Base-by-base conservation (phyloP, 768 basidiomycete species). In the Cystofilobasidium capitatum region DNA sequence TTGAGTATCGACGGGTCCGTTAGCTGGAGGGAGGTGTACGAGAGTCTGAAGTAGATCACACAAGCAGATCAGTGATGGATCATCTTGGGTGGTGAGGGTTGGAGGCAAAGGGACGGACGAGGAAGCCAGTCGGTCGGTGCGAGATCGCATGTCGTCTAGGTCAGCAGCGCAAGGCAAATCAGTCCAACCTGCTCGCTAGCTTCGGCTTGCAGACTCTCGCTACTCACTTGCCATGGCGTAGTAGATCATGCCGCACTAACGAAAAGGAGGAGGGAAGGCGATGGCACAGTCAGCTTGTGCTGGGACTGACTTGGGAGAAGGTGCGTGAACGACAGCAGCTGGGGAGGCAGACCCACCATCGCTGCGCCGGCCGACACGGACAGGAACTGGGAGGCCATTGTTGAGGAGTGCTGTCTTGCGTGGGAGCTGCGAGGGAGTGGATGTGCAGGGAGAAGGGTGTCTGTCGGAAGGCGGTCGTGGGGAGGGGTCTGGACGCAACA, bases 221-320 rank as follows among this genome's bases (percentile, higher is more conserved):
- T 16, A 29, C 20, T 47, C 33, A 29, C 33, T 63, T 2, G 62
- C 47, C n/a, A 63, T 36, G 2, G 62, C 17, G 49, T 63, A 63
- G 62, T 63, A 63, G 13, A 63, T 51, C 49, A 49, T 49, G 35
- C 47, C 62, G 39, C 39, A 42, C 59, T 61, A 40, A n/a, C 7
- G 16, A 12, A 35, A 39, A 35, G 17, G 55, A 36, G 35, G 22
- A 22, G 35, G 57, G 35, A 24, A 42, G 58, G 8, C 6, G 44
- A 10, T 20, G 8, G 17, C 44, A n/a, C 3, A 20, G 44, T 5
- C 14, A n/a, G 14, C 6, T n/a, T 7, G n/a, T n/a, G n/a, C n/a
- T n/a, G n/a, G n/a, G n/a, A n/a, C n/a, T n/a, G n/a, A n/a, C n/a
- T n/a, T n/a, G n/a, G n/a, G n/a, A n/a, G n/a, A n/a, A n/a, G n/a